Conservation (phyloP, 192 early-diverging fungal species). For the Backusella liffmaniae region DNA sequence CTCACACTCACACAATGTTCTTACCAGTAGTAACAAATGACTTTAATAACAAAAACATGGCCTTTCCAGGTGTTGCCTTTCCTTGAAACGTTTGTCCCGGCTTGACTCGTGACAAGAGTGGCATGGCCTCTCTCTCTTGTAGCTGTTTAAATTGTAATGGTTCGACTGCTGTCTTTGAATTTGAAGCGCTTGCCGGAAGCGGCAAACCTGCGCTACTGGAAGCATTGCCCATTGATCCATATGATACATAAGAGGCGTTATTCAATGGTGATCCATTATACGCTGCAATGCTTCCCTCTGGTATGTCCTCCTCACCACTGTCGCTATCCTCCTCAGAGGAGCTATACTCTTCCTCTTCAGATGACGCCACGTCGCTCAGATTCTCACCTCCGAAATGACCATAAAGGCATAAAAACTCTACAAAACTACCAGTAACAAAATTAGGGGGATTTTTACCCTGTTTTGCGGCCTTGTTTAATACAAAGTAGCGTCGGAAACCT, state of each 20-base stretch:
- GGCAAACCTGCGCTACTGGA: conserved; percentile 6
- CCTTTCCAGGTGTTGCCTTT: conserved; percentile 66
- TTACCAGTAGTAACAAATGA: conserved; percentile 58
- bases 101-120: conserved; percentile 24
- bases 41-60: conserved; percentile 77
- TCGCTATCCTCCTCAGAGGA: not conserved
- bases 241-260: not conserved
- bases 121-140: conserved; percentile 25
- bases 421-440: conserved; percentile 84
- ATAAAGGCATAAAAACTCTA: conserved; percentile 91
- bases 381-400: conserved; percentile 95
- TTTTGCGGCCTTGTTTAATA: conserved; percentile 67
- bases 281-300: conserved; percentile 9
- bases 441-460: conserved; percentile 74
- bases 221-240: not conserved
- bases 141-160: conserved; percentile 25
- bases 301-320: not conserved
- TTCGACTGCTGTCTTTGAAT: not conserved
- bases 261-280: conserved; percentile 10
- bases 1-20: not conserved
- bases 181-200: not conserved
- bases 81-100: conserved; percentile 36
- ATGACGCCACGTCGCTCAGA: conserved; percentile 69
- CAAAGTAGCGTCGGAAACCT: conserved; percentile 85
- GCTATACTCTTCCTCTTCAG: conserved; percentile 8